Conservation (phyloP, 169 alveolate genomes). For the Plasmodium knowlesi region DNA sequence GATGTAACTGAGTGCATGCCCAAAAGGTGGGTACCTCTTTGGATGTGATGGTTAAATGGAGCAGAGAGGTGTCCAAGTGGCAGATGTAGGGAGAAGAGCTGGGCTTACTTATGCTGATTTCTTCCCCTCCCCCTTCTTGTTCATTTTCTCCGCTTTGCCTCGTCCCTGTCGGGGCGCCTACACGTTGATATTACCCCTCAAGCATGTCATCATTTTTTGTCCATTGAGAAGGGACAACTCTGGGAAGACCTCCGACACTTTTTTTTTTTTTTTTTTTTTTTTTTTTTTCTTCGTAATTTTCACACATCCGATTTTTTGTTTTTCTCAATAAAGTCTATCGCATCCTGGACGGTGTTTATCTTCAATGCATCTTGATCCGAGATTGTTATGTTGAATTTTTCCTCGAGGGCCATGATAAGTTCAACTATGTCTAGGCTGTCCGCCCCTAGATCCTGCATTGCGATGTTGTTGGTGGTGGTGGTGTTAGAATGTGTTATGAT, state of each 20-base stretch:
- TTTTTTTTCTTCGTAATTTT: not conserved
- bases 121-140: not conserved
- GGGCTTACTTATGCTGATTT: not conserved
- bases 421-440: constrained; percentile 88
- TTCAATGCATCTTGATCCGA: constrained; percentile 87
- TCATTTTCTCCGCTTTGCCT: not conserved
- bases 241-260: not conserved
- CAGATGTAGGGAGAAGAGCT: not conserved
- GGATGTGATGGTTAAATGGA: not conserved
- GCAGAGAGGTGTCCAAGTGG: not conserved
- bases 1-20: not conserved
- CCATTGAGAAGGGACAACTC: not conserved
- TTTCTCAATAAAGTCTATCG: constrained; percentile 77
- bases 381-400: constrained; percentile 84
- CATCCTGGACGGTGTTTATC: constrained; percentile 81
- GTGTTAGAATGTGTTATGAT: too few species aligned
- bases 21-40: not conserved
- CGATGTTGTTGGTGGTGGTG: not conserved
- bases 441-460: constrained; percentile 87
- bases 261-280: too few species aligned
- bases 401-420: constrained; percentile 87
- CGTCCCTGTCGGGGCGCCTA: too few species aligned
- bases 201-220: not conserved
- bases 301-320: constrained; percentile 60
- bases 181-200: too few species aligned